phyloP scores from a whole-genome alignment of 1,284 basidiomycete species.

The Cryptococcus sp. region DNA sequence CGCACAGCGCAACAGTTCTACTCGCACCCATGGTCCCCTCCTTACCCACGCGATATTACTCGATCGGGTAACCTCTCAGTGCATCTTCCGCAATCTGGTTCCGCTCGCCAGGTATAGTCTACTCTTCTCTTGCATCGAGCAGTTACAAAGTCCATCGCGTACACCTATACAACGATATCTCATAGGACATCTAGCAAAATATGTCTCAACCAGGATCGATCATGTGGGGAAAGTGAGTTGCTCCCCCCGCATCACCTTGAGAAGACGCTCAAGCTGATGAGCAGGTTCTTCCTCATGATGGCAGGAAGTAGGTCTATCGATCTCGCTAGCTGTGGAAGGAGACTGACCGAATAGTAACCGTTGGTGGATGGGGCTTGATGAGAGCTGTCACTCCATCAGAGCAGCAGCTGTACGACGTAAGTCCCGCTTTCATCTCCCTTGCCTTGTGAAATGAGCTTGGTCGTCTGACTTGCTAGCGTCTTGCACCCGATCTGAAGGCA shows the following conservation, averaged over 20 bases:
- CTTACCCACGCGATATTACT: too few species aligned
- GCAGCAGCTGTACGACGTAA: slow-evolving; percentile 42
- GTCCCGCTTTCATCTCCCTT: slow-evolving; percentile 3
- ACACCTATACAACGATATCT: background rate
- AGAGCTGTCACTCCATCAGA: slow-evolving; percentile 38
- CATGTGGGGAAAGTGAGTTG: slow-evolving; percentile 32
- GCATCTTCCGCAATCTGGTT: too few species aligned
- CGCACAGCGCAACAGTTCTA: too few species aligned
- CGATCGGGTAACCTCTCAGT: too few species aligned
- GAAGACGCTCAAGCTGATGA: background rate
- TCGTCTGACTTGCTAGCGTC: background rate
- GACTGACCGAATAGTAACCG: slow-evolving; percentile 20
- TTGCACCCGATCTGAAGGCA: slow-evolving; percentile 9
- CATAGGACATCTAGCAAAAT: background rate
- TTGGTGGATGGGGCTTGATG: slow-evolving; percentile 30
- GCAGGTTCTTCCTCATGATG: slow-evolving; percentile 27
- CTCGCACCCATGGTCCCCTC: too few species aligned
- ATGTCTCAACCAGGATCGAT: slow-evolving; percentile 8
- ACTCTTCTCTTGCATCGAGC: background rate
- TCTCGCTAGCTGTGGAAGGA: background rate
- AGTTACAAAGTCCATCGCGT: background rate
- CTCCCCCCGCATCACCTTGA: background rate
- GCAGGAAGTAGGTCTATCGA: slow-evolving; percentile 16
- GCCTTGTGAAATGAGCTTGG: background rate
- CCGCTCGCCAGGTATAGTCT: background rate